These are phyloP conservation scores for Pestalotiopsis sp. DNA, from an alignment of 2,329 filamentous ascomycete genomes.

Conservation along the genomic window DNA sequence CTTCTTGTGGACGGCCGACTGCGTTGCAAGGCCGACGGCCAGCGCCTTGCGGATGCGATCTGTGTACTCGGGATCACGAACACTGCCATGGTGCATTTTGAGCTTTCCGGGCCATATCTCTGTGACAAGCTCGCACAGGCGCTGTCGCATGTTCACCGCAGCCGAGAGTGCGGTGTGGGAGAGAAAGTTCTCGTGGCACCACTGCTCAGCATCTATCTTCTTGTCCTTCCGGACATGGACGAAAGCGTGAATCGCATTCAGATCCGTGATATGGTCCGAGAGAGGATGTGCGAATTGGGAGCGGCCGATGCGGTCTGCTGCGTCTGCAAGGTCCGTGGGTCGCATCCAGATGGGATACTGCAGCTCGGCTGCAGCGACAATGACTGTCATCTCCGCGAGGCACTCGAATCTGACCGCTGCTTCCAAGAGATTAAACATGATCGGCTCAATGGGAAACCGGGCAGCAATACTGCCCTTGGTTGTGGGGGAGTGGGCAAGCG, in stretches of 20 bases:
- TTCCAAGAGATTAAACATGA: background rate
- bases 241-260: background rate
- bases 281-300: background rate
- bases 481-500: background rate
- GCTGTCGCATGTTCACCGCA: background rate
- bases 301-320: background rate
- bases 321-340: background rate
- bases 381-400: background rate
- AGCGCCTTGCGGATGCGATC: background rate
- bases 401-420: background rate
- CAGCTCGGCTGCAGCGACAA: background rate
- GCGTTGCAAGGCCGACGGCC: background rate
- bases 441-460: background rate
- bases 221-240: background rate
- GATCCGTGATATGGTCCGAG: background rate
- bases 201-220: background rate
- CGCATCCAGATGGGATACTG: background rate
- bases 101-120: background rate
- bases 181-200: background rate
- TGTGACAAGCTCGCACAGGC: background rate
- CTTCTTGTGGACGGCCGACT: background rate
- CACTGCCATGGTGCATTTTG: fast-evolving
- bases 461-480: background rate
- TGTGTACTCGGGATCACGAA: background rate
- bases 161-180: background rate